A percentile compares a stretch with the other conserved stretches of the same genome.
These are phyloP conservation scores for Debaryomycetaceae sp. DNA, from an alignment of 1,139 yeast species.

Conservation along the genomic window DNA sequence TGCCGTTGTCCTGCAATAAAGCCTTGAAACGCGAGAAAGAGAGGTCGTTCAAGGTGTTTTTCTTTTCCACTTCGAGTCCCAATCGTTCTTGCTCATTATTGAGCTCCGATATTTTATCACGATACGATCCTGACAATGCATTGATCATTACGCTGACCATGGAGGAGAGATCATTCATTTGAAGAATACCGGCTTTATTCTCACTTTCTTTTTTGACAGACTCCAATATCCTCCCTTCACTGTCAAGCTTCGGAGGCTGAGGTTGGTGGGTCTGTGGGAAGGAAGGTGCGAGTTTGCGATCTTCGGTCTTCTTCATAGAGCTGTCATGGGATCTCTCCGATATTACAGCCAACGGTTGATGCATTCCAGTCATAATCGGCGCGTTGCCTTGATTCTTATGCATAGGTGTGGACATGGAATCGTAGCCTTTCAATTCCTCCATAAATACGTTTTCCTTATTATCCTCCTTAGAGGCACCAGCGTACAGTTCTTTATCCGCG, in stretches of 20 bases:
- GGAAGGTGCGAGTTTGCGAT: slow-evolving; percentile 9
- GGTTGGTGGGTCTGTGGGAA: slow-evolving; percentile 20
- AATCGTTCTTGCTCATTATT: slow-evolving; percentile 18
- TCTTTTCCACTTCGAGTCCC: slow-evolving; percentile 16
- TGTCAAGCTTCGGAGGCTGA: slow-evolving; percentile 34
- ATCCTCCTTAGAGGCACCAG: slow-evolving; percentile 31
- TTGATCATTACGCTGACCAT: slow-evolving; percentile 42
- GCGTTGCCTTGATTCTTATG: slow-evolving; percentile 12
- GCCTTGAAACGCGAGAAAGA: slow-evolving; percentile 13
- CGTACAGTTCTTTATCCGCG: slow-evolving; percentile 33
- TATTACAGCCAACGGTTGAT: slow-evolving; percentile 36
- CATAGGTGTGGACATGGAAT: slow-evolving; percentile 32
- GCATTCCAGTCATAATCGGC: slow-evolving; percentile 10
- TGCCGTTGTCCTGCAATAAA: slow-evolving; percentile 20
- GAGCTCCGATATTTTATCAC: slow-evolving; percentile 20
- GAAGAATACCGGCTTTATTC: slow-evolving; percentile 14
- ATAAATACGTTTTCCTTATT: slow-evolving; percentile 44
- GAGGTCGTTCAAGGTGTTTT: slow-evolving; percentile 14
- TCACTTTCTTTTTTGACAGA: slow-evolving; percentile 5
- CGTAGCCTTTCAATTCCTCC: slow-evolving; percentile 26
- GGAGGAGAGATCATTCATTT: slow-evolving; percentile 30
- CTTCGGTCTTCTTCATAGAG: slow-evolving; percentile 21
- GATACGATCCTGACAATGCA: slow-evolving; percentile 42
- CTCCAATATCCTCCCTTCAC: slow-evolving; percentile 25
- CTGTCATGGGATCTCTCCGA: slow-evolving; percentile 35